Evolutionary conservation across 2,329 filamentous ascomycete genomes (phyloP), one percentile per base, ranked within the genome.

Genomic region (Fusarium heterosporum): DNA sequence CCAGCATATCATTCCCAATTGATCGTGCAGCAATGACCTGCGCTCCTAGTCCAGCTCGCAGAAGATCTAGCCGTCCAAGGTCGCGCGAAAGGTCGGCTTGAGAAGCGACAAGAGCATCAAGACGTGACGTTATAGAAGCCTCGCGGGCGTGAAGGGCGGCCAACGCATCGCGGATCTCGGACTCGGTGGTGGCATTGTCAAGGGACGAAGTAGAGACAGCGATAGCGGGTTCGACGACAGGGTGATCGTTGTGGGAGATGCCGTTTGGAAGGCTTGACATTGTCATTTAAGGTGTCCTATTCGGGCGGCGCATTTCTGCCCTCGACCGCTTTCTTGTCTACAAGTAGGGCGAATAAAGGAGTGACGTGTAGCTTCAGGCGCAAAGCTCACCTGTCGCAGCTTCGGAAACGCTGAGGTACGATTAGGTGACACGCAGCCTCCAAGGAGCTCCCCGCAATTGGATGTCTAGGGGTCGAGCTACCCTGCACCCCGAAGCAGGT

Each of bases 1-100:
- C 90, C 61, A 99, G 90, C 92, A 97, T 97, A 76, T 89, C 90
- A 86, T 93, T 92, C 83, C 92, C 92, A 74, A 99, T 90, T 42
- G 89, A 85, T 64, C 95, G 88, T 14, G 93, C 91, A 48, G 92
- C 90, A 73, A 94, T 91, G 49, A 91, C 92, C 76, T 98, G 96
- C 7, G 93, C 88, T 59, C 93, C 93, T 30, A 98, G 86, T 66
- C 94, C 91, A 40, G 94, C 94, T 69, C 96, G 92, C 54, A 97
- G 86, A 29, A 97, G 85, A 78, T 99, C 96, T 66, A 99, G 86
- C 17, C 95, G 91, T 62, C 89, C 89, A 49, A 99, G 85, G 74
- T 97, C 93, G 69, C 93, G 91, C 19, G 91, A 90, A 48, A 99
- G 87, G 75, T 97, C 92, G 63, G 92, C 89, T 76, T 98, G 93